Conservation (phyloP, 495 filamentous ascomycete genomes). For the Aspergillus nidulans region DNA sequence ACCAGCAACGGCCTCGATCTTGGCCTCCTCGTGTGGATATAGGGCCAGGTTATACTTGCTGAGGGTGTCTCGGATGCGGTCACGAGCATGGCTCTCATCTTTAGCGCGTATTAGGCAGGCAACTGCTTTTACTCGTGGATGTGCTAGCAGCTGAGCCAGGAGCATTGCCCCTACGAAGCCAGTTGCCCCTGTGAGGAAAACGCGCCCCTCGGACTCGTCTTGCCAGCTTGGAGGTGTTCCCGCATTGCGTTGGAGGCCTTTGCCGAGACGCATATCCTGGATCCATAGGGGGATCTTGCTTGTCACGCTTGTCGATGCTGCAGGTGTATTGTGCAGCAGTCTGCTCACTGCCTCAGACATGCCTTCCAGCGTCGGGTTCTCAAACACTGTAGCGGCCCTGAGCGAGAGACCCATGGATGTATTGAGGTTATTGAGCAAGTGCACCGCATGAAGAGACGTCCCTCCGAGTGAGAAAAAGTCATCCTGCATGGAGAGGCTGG, state of each 20-base stretch:
- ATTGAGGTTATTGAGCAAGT: not conserved
- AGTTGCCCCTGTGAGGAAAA: constrained; percentile 14
- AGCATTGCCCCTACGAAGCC: constrained; percentile 12
- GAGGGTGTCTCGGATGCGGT: not conserved
- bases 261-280: not conserved
- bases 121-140: constrained; percentile 6
- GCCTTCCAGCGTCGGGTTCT: constrained; percentile 1
- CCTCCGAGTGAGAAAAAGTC: constrained; percentile 12
- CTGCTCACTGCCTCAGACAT: not conserved
- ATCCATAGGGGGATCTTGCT: not conserved
- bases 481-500: not conserved
- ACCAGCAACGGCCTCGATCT: constrained; percentile 9
- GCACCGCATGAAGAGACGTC: constrained; percentile 10
- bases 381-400: not conserved
- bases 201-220: not conserved
- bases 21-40: not conserved
- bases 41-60: not conserved
- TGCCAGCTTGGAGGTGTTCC: constrained; percentile 2
- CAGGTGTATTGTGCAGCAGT: not conserved
- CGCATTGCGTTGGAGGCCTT: no score
- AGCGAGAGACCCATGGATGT: not conserved
- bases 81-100: not conserved
- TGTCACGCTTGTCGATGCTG: not conserved
- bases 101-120: constrained; percentile 9
- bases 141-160: constrained; percentile 3